Evolutionary conservation across 352 stramenopile species (phyloP).

Genomic region (Pythium sp.): DNA sequence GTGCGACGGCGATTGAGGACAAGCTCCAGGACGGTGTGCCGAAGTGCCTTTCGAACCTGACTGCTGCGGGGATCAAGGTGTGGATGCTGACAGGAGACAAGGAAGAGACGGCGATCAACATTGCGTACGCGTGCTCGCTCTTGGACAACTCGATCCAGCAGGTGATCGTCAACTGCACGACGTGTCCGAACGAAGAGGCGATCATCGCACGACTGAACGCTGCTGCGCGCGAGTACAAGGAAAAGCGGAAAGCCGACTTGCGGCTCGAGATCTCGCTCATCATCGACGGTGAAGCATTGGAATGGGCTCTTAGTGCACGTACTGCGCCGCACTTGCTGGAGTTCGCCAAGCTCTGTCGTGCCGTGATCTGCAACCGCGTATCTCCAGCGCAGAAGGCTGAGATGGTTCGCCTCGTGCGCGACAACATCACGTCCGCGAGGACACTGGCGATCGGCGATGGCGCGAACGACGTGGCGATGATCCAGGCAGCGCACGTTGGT

Average conservation of each 20-base stretch:
- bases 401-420: conserved; percentile 69
- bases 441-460: conserved; percentile 92
- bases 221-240: conserved; percentile 47
- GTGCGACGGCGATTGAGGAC: conserved; percentile 91
- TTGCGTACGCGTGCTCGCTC: conserved; percentile 88
- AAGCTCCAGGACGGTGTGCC: conserved; percentile 90
- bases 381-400: conserved; percentile 84
- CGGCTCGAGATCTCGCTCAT: conserved; percentile 59
- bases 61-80: conserved; percentile 79
- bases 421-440: conserved; percentile 50
- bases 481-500: conserved; percentile 91
- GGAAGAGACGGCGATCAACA: conserved; percentile 88
- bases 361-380: conserved; percentile 85
- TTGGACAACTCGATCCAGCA: conserved; percentile 83
- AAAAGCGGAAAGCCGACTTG: conserved; percentile 35
- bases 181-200: conserved; percentile 64
- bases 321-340: conserved; percentile 59
- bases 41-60: conserved; percentile 77
- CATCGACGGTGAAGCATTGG: conserved; percentile 74
- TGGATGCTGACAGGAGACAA: conserved; percentile 90
- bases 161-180: conserved; percentile 69
- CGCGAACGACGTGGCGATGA: conserved; percentile 96
- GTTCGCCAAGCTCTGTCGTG: conserved; percentile 63
- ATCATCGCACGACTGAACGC: conserved; percentile 48
- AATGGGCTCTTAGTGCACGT: conserved; percentile 47